Evolutionary conservation across 768 basidiomycete genomes (phyloP).

Genomic region (Boletus rubescentipes): DNA sequence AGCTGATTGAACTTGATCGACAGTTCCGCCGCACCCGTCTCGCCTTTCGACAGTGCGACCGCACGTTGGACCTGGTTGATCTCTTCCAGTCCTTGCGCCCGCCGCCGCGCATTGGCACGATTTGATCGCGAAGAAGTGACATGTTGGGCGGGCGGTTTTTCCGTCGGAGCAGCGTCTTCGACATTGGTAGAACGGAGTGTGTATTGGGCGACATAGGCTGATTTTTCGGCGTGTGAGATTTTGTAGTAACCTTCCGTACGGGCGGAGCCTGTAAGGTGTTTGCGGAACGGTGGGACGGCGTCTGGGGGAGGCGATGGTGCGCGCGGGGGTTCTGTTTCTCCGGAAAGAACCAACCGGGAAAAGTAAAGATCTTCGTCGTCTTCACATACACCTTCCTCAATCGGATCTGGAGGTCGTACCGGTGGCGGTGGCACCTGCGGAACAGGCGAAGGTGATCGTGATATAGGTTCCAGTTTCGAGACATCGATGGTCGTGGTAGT

Average conservation of each 20-base stretch:
- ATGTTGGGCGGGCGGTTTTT: slow-evolving; percentile 49
- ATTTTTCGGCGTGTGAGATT: slow-evolving; percentile 89
- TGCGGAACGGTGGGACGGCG: slow-evolving; percentile 56
- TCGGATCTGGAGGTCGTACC: slow-evolving; percentile 49
- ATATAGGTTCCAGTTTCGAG: slow-evolving; percentile 42
- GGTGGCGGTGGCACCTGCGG: slow-evolving; percentile 43
- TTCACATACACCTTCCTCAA: slow-evolving; percentile 59
- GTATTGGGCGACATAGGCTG: slow-evolving; percentile 89
- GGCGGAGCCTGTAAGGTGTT: slow-evolving; percentile 82
- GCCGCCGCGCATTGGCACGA: slow-evolving; percentile 87
- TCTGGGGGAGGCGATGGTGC: slow-evolving; percentile 37
- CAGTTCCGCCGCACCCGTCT: slow-evolving; percentile 66
- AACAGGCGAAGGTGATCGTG: slow-evolving; percentile 53
- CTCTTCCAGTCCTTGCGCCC: slow-evolving; percentile 91
- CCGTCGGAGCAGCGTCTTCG: slow-evolving; percentile 40
- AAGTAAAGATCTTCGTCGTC: slow-evolving; percentile 93
- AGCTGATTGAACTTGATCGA: slow-evolving; percentile 98
- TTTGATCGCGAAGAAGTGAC: slow-evolving; percentile 83
- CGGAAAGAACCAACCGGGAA: slow-evolving; percentile 42
- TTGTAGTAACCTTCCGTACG: slow-evolving; percentile 96
- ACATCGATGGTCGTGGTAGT: slow-evolving; percentile 51
- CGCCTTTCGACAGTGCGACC: slow-evolving; percentile 72
- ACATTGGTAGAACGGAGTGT: slow-evolving; percentile 55
- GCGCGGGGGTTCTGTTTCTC: slow-evolving; percentile 25
- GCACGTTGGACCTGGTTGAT: slow-evolving; percentile 88